These are phyloP conservation scores for Hemileia vastatrix DNA, from an alignment of 1,284 basidiomycete species.

Conservation along the genomic window DNA sequence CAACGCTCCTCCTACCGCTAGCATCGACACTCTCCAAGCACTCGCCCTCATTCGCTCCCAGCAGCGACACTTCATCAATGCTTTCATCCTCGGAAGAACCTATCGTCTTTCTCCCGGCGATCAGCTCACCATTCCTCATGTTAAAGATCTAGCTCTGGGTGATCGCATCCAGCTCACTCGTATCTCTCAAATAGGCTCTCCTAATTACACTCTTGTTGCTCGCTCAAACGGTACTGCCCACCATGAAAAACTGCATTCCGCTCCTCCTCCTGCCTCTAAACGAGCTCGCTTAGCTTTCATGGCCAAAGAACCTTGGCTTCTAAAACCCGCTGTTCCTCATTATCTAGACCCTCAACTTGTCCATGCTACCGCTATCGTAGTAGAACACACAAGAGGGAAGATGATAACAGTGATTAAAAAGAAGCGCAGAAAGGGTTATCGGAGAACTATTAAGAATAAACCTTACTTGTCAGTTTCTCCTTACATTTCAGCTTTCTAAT, in stretches of 20 bases:
- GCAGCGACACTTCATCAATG: constrained; percentile 77
- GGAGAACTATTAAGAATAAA: constrained; percentile 72
- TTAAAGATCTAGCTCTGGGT: constrained; percentile 59
- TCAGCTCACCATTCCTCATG: constrained; percentile 70
- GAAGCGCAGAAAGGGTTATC: constrained; percentile 94
- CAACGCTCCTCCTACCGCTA: background rate
- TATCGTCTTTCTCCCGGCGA: constrained; percentile 83
- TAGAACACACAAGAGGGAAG: constrained; percentile 89
- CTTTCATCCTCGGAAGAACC: constrained; percentile 74
- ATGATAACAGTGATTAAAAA: constrained; percentile 89
- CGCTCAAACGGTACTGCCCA: constrained; percentile 45
- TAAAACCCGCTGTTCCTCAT: constrained; percentile 12
- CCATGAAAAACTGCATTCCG: constrained; percentile 5
- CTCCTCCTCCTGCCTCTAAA: constrained; percentile 49
- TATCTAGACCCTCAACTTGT: constrained; percentile 46
- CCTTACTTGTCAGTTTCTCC: constrained; percentile 41
- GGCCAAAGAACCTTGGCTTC: constrained; percentile 44
- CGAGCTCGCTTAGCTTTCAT: constrained; percentile 3
- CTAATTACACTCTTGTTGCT: constrained; percentile 80
- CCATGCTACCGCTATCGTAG: constrained; percentile 70
- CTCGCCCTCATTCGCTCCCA: constrained; percentile 51
- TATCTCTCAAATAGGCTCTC: constrained; percentile 85
- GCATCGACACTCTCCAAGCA: constrained; percentile 27
- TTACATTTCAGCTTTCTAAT: background rate
- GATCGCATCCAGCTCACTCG: constrained; percentile 73